Conservation (phyloP, 73 alveolate species). For the Tetrahymena borealis region DNA sequence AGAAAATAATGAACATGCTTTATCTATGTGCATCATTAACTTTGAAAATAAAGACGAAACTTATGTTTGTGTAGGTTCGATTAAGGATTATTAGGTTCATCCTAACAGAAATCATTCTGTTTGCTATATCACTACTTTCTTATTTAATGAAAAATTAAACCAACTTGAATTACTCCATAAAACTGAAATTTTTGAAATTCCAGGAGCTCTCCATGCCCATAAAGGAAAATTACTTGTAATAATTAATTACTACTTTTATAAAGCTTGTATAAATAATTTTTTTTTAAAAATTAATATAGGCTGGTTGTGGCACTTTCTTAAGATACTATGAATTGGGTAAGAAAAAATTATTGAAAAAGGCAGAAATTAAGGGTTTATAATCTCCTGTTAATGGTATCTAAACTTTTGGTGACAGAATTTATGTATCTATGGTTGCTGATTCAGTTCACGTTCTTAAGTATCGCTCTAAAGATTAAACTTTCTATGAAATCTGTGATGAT, state of each 20-base stretch:
- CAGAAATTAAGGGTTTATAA: constrained; percentile 65
- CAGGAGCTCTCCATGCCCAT: constrained; percentile 83
- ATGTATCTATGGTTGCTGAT: constrained; percentile 81
- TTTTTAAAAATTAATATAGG: not conserved
- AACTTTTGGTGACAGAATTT: constrained; percentile 88
- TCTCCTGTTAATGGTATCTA: constrained; percentile 65
- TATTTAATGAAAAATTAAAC: constrained; percentile 56
- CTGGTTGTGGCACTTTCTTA: constrained; percentile 86
- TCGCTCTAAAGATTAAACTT: constrained; percentile 79
- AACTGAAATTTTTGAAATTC: constrained; percentile 82
- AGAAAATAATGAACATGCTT: constrained; percentile 78
- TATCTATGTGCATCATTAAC: constrained; percentile 55
- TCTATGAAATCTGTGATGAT: constrained; percentile 93
- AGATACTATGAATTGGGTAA: constrained; percentile 94
- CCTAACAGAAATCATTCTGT: constrained; percentile 52
- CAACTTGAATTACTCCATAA: constrained; percentile 70
- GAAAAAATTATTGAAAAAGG: constrained; percentile 88
- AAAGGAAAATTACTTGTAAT: constrained; percentile 77
- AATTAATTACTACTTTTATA: not conserved
- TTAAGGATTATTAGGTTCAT: constrained; percentile 45
- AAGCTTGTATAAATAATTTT: not conserved
- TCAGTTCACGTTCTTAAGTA: constrained; percentile 85
- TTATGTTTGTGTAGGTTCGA: constrained; percentile 66
- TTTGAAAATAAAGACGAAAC: constrained; percentile 55
- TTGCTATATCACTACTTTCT: constrained; percentile 67